phyloP scores from a whole-genome alignment of 257 asterid species.

The Lavandula angustifolia region DNA sequence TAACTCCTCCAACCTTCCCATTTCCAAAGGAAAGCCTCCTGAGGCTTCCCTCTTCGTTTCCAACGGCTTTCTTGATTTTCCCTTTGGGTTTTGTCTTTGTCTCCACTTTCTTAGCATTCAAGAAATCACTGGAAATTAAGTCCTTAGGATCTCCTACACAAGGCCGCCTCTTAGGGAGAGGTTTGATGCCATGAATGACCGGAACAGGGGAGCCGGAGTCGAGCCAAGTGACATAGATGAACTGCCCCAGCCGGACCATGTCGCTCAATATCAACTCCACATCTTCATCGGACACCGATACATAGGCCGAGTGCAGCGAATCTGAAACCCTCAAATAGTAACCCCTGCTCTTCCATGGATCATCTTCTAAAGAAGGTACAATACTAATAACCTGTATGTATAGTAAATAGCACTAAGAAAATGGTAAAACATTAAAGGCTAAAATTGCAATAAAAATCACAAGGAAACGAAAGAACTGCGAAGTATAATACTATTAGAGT shows the following conservation, averaged over 20 bases:
- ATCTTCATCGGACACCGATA: constrained; percentile 75
- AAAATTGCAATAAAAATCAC: neutral
- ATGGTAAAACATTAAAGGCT: neutral
- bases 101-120: constrained; percentile 54
- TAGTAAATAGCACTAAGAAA: neutral
- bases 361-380: constrained; percentile 83
- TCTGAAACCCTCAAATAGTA: constrained; percentile 87
- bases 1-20: constrained; percentile 44
- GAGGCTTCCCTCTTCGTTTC: constrained; percentile 43
- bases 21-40: constrained; percentile 73
- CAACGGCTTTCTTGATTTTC: constrained; percentile 47
- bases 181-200: constrained; percentile 72
- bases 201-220: constrained; percentile 89
- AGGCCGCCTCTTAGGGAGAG: constrained; percentile 70
- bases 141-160: constrained; percentile 85
- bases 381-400: constrained; percentile 68
- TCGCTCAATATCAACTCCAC: constrained; percentile 72
- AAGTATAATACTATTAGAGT: too few relatives aligned
- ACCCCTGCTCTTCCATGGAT: constrained; percentile 95
- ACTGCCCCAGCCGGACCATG: constrained; percentile 87
- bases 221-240: constrained; percentile 69
- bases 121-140: constrained; percentile 79
- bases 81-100: constrained; percentile 44
- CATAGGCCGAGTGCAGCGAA: constrained; percentile 91
- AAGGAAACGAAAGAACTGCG: too few relatives aligned